Evolutionary conservation across 768 basidiomycete genomes (phyloP).

Genomic region (Lyophyllum decastes): DNA sequence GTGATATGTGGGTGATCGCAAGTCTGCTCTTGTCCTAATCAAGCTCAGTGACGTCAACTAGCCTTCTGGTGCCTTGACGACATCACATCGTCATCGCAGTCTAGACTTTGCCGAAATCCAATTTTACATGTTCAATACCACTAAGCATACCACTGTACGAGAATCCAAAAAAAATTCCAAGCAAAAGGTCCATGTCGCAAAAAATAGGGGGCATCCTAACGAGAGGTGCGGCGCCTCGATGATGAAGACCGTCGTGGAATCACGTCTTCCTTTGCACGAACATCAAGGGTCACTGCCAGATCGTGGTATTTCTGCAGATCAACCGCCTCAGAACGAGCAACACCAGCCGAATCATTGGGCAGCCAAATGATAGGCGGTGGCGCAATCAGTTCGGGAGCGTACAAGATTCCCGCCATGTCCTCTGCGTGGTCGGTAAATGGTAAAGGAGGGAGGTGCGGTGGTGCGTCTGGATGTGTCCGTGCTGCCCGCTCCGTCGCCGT

Average conservation of each 20-base stretch:
- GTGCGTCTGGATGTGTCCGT: constrained; percentile 76
- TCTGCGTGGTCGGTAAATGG: constrained; percentile 76
- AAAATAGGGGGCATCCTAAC: constrained; percentile 20
- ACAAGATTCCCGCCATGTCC: constrained; percentile 76
- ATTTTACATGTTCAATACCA: no score
- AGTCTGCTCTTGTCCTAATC: background rate
- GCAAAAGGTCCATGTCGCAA: constrained; percentile 3
- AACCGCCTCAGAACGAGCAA: constrained; percentile 72
- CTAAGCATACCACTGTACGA: background rate
- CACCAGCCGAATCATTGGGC: constrained; percentile 75
- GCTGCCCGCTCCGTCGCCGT: constrained; percentile 79
- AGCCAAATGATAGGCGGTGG: constrained; percentile 83
- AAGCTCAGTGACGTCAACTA: constrained; percentile 7
- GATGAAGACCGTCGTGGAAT: constrained; percentile 35
- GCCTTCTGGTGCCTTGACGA: constrained; percentile 10
- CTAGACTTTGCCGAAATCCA: constrained; percentile 1
- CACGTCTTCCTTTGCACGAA: constrained; percentile 56
- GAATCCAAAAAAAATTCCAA: background rate
- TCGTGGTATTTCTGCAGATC: constrained; percentile 78
- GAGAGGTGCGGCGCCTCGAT: constrained; percentile 26
- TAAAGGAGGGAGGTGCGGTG: constrained; percentile 68
- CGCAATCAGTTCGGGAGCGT: constrained; percentile 80
- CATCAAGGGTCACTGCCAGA: constrained; percentile 70
- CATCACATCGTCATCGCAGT: background rate
- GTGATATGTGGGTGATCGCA: background rate